Conservation (phyloP, 345 rosid genomes). For the Eucalyptus paniculata region DNA sequence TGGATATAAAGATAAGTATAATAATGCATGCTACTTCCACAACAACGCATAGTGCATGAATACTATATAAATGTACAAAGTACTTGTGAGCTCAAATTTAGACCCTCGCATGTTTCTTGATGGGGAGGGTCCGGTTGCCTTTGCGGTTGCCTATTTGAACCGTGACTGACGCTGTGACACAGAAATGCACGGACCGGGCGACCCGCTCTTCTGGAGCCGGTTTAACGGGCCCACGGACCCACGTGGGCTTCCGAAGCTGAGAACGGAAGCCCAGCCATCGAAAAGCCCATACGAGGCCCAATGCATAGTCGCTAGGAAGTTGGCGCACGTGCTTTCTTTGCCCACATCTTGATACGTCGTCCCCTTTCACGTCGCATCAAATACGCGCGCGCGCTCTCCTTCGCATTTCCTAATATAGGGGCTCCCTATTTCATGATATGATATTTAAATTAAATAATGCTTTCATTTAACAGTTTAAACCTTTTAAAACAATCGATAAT, state of each 20-base stretch:
- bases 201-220: neutral
- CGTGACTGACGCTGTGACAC: too few relatives aligned
- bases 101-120: neutral
- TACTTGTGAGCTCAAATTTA: too few relatives aligned
- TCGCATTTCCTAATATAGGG: neutral
- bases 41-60: too few relatives aligned
- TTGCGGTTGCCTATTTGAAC: neutral
- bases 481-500: neutral
- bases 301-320: neutral
- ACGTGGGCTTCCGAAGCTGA: neutral
- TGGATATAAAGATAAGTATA: too few relatives aligned
- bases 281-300: neutral
- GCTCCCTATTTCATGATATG: too few relatives aligned
- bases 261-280: neutral
- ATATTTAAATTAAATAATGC: too few relatives aligned
- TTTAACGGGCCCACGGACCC: neutral
- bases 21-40: too few relatives aligned
- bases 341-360: neutral
- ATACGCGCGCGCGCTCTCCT: neutral
- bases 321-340: neutral
- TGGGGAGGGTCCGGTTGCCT: neutral
- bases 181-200: neutral
- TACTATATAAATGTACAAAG: too few relatives aligned
- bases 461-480: too few relatives aligned
- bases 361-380: neutral